Conservation (phyloP, 805 yeast genomes). For the Cephaloascus albidus region DNA sequence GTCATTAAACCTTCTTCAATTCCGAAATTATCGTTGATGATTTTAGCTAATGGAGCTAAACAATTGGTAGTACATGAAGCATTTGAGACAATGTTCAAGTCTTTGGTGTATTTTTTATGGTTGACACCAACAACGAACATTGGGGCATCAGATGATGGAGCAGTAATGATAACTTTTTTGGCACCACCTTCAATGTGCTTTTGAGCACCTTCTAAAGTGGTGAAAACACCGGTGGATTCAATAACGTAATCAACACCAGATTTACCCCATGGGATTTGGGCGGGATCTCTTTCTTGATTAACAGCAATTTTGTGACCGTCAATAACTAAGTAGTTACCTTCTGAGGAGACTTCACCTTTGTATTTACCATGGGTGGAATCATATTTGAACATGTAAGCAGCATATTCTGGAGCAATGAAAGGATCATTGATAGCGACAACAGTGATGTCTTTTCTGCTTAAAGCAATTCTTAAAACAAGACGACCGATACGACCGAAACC, state of each 20-base stretch:
- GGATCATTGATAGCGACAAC: conserved; percentile 90
- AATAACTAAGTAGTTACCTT: conserved; percentile 53
- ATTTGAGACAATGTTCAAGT: conserved; percentile 72
- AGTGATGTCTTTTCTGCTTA: conserved; percentile 63
- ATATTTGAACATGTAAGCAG: conserved; percentile 92
- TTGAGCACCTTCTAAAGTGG: conserved; percentile 68
- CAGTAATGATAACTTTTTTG: conserved; percentile 90
- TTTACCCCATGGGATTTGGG: conserved; percentile 81
- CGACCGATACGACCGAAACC: conserved; percentile 96
- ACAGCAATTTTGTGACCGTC: conserved; percentile 60
- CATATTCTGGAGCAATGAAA: conserved; percentile 81
- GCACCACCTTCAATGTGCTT: conserved; percentile 88
- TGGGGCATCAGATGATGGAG: conserved; percentile 91
- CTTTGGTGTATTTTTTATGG: conserved; percentile 67
- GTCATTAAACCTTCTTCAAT: conserved; percentile 92
- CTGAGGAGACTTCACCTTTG: conserved; percentile 61
- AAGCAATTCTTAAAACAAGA: conserved; percentile 77
- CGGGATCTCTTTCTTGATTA: conserved; percentile 80
- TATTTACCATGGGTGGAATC: conserved; percentile 88
- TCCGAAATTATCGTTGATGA: conserved; percentile 76
- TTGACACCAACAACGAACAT: conserved; percentile 94
- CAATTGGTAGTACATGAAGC: conserved; percentile 97
- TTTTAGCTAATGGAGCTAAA: conserved; percentile 91
- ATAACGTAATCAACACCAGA: conserved; percentile 77
- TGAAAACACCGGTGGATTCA: conserved; percentile 94